Evolutionary conservation across 2,329 filamentous ascomycete genomes (phyloP).

Genomic region (Metarhizium anisopliae): DNA sequence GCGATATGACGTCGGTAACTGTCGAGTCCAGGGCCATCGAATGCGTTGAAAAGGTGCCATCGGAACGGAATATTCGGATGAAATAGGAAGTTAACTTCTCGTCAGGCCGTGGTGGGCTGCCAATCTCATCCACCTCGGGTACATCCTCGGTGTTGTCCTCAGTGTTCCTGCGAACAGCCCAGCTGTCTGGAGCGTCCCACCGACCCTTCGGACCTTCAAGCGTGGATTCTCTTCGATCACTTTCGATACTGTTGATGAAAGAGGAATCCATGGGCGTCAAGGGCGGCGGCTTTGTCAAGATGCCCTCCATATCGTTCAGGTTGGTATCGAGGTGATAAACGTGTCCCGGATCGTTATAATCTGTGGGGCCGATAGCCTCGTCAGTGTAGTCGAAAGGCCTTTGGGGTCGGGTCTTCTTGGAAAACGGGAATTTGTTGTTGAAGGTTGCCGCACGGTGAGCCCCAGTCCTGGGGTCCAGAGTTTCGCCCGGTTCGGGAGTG

Average conservation of each 20-base stretch:
- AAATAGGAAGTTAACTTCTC: slow-evolving; percentile 75
- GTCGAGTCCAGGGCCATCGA: slow-evolving; percentile 77
- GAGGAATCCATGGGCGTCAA: slow-evolving; percentile 61
- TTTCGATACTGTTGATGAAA: slow-evolving; percentile 35
- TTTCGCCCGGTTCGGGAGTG: slow-evolving; percentile 19
- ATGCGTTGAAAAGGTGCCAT: slow-evolving; percentile 89
- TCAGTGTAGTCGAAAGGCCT: slow-evolving; percentile 43
- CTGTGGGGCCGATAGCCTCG: slow-evolving; percentile 51
- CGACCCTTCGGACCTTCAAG: slow-evolving; percentile 40
- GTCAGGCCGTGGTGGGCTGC: slow-evolving; percentile 58
- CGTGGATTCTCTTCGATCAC: slow-evolving; percentile 29
- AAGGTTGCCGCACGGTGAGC: slow-evolving; percentile 40
- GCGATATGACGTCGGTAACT: slow-evolving; percentile 78
- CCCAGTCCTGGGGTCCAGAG: slow-evolving; percentile 18
- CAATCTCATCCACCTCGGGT: slow-evolving; percentile 59
- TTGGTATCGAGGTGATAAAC: slow-evolving; percentile 80
- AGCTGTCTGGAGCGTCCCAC: slow-evolving; percentile 95
- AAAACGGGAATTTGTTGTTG: slow-evolving; percentile 55
- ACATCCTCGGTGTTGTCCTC: slow-evolving; percentile 53
- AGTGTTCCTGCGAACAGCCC: slow-evolving; percentile 72
- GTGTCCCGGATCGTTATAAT: slow-evolving; percentile 48
- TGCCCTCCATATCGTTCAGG: slow-evolving; percentile 84
- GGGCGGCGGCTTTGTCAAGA: slow-evolving; percentile 62
- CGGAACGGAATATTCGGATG: slow-evolving; percentile 88
- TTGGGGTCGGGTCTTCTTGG: slow-evolving; percentile 42